Conservation (phyloP, 2,329 filamentous ascomycete species). For the Botryosphaeria dothidea region DNA sequence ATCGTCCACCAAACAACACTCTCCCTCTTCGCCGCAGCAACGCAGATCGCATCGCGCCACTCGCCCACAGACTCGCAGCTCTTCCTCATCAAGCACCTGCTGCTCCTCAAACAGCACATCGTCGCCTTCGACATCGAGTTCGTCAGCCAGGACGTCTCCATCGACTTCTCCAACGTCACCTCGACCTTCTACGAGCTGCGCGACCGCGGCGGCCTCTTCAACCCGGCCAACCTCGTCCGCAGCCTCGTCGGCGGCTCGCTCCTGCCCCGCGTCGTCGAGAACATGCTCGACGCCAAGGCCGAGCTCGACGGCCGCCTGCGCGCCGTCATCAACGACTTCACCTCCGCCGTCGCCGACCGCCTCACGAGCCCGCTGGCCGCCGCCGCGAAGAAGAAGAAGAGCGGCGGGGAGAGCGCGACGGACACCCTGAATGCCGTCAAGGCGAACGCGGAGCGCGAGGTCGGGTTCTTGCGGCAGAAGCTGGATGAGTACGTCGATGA, state of each 20-base stretch:
- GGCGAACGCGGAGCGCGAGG: slow-evolving; percentile 59
- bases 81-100: slow-evolving; percentile 91
- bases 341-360: slow-evolving; percentile 55
- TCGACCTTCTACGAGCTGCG: slow-evolving; percentile 69
- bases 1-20: slow-evolving; percentile 90
- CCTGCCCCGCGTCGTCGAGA: slow-evolving; percentile 66
- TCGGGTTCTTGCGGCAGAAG: slow-evolving; percentile 56
- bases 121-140: slow-evolving; percentile 92
- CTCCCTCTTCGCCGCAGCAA: slow-evolving; percentile 76
- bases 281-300: slow-evolving; percentile 71
- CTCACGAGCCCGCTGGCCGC: slow-evolving; percentile 54
- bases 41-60: slow-evolving; percentile 66
- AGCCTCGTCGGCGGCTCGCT: slow-evolving; percentile 59
- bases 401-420: slow-evolving; percentile 4
- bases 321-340: slow-evolving; percentile 67
- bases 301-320: slow-evolving; percentile 65
- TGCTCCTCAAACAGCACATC: slow-evolving; percentile 93
- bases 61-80: slow-evolving; percentile 75
- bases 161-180: slow-evolving; percentile 67
- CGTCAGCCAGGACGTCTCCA: slow-evolving; percentile 60
- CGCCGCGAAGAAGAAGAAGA: slow-evolving; percentile 27
- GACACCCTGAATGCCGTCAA: slow-evolving; percentile 37
- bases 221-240: slow-evolving; percentile 62
- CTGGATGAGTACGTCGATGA: slow-evolving; percentile 66
- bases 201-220: slow-evolving; percentile 65